phyloP scores from a whole-genome alignment of 2,329 filamentous ascomycete species.

The Arthrinium phaeospermum region DNA sequence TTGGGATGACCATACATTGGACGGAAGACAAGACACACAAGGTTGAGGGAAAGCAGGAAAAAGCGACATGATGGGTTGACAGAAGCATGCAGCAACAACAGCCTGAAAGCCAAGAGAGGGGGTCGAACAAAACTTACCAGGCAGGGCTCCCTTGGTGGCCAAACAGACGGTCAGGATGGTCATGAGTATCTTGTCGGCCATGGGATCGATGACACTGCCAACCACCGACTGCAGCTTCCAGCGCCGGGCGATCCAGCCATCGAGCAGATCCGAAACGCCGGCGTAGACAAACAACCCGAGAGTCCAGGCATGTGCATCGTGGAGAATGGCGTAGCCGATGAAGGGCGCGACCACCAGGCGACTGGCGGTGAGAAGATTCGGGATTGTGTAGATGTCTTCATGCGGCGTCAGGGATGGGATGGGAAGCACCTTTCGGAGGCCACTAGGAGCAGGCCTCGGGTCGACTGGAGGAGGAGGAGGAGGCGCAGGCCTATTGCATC shows the following conservation, averaged over 20 bases:
- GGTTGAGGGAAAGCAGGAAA: neutral
- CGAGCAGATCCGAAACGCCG: conserved; percentile 87
- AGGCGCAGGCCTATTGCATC: conserved; percentile 4
- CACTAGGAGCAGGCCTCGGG: conserved; percentile 19
- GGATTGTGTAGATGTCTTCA: conserved; percentile 97
- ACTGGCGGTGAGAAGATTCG: conserved; percentile 89
- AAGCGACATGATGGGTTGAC: neutral
- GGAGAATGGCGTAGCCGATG: conserved; percentile 86
- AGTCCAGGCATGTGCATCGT: conserved; percentile 80
- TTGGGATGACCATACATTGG: conserved; percentile 10
- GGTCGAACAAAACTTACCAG: conserved; percentile 58
- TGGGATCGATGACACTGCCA: conserved; percentile 91
- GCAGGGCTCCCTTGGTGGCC: conserved; percentile 81
- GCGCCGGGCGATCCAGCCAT: conserved; percentile 89
- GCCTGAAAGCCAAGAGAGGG: neutral
- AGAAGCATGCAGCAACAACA: conserved; percentile 18
- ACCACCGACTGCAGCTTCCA: conserved; percentile 93
- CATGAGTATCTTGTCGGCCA: conserved; percentile 97
- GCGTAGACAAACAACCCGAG: conserved; percentile 91
- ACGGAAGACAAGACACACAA: neutral
- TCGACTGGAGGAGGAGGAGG: neutral
- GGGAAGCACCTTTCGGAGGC: conserved; percentile 37
- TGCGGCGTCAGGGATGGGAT: conserved; percentile 51
- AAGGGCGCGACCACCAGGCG: conserved; percentile 82
- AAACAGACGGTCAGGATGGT: conserved; percentile 87